Conservation (phyloP, 495 filamentous ascomycete species). For the Apiosordaria backusii region DNA sequence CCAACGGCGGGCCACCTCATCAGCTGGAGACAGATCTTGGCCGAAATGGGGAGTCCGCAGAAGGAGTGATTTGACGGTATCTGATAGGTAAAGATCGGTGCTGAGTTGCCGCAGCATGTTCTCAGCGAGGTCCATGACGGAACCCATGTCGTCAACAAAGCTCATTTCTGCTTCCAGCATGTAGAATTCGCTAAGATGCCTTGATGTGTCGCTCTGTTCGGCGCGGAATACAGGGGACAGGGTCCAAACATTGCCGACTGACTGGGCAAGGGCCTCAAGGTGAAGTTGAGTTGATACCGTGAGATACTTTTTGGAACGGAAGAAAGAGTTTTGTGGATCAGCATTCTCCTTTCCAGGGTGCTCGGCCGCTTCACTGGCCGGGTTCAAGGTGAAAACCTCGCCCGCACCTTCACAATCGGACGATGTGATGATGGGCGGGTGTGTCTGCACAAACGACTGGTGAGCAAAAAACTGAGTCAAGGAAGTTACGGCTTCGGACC, state of each 20-base stretch:
- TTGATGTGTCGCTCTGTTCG: slow-evolving; percentile 88
- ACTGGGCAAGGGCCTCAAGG: slow-evolving; percentile 85
- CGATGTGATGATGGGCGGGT: slow-evolving; percentile 91
- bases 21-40: slow-evolving; percentile 33
- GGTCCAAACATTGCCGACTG: slow-evolving; percentile 89
- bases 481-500: slow-evolving; percentile 72
- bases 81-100: slow-evolving; percentile 50
- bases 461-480: slow-evolving; percentile 68
- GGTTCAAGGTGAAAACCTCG: slow-evolving; percentile 78
- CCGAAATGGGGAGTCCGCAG: slow-evolving; percentile 28
- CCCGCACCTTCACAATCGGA: slow-evolving; percentile 97
- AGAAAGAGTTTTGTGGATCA: slow-evolving; percentile 54
- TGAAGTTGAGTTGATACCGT: slow-evolving; percentile 95
- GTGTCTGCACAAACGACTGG: slow-evolving; percentile 75
- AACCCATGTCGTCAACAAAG: slow-evolving; percentile 66
- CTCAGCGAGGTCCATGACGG: slow-evolving; percentile 76
- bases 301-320: slow-evolving; percentile 86
- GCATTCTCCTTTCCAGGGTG: slow-evolving; percentile 10
- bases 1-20: slow-evolving; percentile 67
- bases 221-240: slow-evolving; percentile 91
- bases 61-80: slow-evolving; percentile 58
- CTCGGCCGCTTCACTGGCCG: slow-evolving; percentile 30
- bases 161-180: slow-evolving; percentile 92
- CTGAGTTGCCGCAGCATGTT: slow-evolving; percentile 64
- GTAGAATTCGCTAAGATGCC: slow-evolving; percentile 96